Conservation (phyloP, 148 eudicot genomes). For the Rhododendron mucronatum region DNA sequence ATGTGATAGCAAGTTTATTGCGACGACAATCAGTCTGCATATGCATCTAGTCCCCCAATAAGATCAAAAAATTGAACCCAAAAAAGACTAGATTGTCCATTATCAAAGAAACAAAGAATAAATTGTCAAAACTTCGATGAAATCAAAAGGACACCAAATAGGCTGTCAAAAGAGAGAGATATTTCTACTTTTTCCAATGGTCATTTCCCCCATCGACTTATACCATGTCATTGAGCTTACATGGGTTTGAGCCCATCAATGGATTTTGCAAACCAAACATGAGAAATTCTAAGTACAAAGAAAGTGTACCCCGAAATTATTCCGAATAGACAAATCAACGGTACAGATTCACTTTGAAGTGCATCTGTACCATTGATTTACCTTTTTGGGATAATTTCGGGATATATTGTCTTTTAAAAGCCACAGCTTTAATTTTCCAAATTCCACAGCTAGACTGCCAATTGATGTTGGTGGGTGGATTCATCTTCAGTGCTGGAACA, state of each 20-base stretch:
- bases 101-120: background rate
- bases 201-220: background rate
- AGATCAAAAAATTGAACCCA: background rate
- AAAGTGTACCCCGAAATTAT: too few relatives aligned
- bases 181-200: background rate
- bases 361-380: too few relatives aligned
- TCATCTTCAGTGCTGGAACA: constrained; percentile 22
- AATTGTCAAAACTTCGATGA: background rate
- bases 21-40: background rate
- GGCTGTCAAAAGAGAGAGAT: background rate
- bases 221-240: background rate
- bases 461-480: constrained; percentile 16
- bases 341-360: too few relatives aligned
- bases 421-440: background rate
- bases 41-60: background rate
- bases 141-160: background rate
- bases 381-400: too few relatives aligned
- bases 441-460: constrained; percentile 3
- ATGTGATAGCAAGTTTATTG: background rate
- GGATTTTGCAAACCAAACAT: background rate
- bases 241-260: background rate
- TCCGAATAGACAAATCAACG: too few relatives aligned
- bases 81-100: background rate
- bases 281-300: background rate
- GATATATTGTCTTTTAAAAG: background rate